Evolutionary conservation across 306 rosid genomes (phyloP), one percentile per base, ranked within the genome.

Genomic region (Mimosa pudica): DNA sequence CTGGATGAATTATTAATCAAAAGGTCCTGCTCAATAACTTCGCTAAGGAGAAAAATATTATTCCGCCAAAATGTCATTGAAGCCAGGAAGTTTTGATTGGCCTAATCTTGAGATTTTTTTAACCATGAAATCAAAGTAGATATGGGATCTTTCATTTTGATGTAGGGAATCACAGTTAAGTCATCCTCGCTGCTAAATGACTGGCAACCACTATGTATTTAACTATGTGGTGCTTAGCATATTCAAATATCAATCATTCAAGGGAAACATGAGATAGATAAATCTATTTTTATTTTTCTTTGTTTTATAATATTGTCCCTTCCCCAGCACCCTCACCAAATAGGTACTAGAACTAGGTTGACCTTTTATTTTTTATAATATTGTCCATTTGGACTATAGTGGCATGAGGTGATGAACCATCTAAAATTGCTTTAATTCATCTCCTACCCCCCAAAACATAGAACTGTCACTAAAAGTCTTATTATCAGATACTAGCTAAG

Each of bases 351-450:
- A 24, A 24, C 30, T 24, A 24, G 30, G 30, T 24, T 24, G 30
- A 24, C 30, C 30, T 24, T 24, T 24, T 24, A 24, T 24, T 24
- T 54, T 38, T 1, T 20, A 74, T 74, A 47, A 64, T 61, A 17
- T 49, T 24, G 57, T 79, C 74, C 45, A 70, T 36, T 60, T 49
- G 47, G 76, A 69, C 68, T 55, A n/a, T 35, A 55, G 73, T 36
- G 33, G 52, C 35, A 69, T 63, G 16, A 70, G 47, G 66, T 4
- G 24, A 73, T 57, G 24, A 33, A 14, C 33, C 44, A 76, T 57
- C 46, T 44, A 81, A 42, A 54, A 84, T 70, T 64, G 45, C 48
- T 74, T 82, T 42, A 61, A 61, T 68, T 42, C 44, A 32, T 61
- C 24, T 68, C 42, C 30, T 24, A 24, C 30, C 30, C 61, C 69